Evolutionary conservation across 1,139 yeast species (phyloP).

Genomic region (Sugiyamaella neomexicana): DNA sequence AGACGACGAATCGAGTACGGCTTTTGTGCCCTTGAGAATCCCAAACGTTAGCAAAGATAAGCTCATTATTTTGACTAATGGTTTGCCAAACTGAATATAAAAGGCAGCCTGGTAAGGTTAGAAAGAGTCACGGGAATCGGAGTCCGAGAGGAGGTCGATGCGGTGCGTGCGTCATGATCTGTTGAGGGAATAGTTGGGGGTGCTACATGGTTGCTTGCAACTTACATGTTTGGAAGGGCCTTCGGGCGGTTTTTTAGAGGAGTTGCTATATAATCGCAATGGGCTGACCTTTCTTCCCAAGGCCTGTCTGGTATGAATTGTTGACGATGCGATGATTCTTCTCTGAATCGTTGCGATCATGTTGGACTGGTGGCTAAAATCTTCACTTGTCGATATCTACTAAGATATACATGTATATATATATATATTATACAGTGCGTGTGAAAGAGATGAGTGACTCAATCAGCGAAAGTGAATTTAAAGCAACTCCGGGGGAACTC

Average conservation of each 20-base stretch:
- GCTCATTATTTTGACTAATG: conserved; percentile 27
- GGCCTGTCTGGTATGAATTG: neutral
- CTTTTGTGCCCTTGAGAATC: conserved; percentile 21
- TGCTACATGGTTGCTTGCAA: neutral
- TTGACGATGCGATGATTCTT: neutral
- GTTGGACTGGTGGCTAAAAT: neutral
- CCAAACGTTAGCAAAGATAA: conserved; percentile 28
- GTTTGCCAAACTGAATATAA: conserved; percentile 30
- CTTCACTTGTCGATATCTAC: neutral
- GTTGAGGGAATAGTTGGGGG: conserved; percentile 1
- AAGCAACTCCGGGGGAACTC: neutral
- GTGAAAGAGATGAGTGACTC: neutral
- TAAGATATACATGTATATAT: neutral
- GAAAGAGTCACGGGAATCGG: neutral
- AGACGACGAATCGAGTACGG: neutral
- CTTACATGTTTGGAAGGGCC: conserved; percentile 20
- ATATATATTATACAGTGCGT: too few relatives aligned
- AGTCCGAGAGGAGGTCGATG: neutral
- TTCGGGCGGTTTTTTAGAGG: neutral
- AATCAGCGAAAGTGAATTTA: neutral
- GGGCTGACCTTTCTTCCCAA: neutral
- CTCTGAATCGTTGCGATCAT: neutral
- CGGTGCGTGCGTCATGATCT: too few relatives aligned
- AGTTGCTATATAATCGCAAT: neutral
- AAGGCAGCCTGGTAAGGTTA: conserved; percentile 24